Percentiles rank a stretch among this genome's conserved stretches.
Evolutionary conservation across 257 asterid species (phyloP).

Genomic region (Lavandula angustifolia): DNA sequence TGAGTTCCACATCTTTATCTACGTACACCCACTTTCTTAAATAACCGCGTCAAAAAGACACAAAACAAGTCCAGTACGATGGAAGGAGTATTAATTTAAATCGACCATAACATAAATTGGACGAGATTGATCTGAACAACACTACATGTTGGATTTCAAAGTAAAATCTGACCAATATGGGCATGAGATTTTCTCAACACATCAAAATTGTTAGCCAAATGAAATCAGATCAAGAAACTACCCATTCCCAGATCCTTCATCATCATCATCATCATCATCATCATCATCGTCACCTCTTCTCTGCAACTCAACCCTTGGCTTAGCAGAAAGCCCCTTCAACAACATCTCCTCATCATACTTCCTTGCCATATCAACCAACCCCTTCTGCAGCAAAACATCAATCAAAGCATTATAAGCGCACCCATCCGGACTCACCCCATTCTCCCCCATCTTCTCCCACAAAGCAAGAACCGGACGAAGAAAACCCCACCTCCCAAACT

Average conservation of each 20-base stretch:
- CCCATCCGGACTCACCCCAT: slow-evolving; percentile 81
- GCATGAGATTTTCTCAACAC: slow-evolving; percentile 11
- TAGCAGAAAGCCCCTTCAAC: slow-evolving; percentile 80
- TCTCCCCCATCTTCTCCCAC: slow-evolving; percentile 78
- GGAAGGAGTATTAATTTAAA: too few species aligned
- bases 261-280: too few species aligned
- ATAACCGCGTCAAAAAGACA: too few species aligned
- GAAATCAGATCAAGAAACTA: slow-evolving; percentile 27
- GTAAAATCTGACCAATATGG: too few species aligned
- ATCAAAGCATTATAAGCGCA: slow-evolving; percentile 83
- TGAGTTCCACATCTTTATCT: too few species aligned
- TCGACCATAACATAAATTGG: too few species aligned
- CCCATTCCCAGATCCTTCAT: slow-evolving; percentile 34
- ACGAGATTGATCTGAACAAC: too few species aligned
- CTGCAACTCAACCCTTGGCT: slow-evolving; percentile 66
- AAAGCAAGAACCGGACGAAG: slow-evolving; percentile 70
- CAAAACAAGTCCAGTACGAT: too few species aligned
- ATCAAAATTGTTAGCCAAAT: slow-evolving; percentile 12
- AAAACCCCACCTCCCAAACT: slow-evolving; percentile 96
- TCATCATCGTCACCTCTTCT: too few species aligned
- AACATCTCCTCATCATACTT: slow-evolving; percentile 84
- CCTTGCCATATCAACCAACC: slow-evolving; percentile 76
- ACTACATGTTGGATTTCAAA: too few species aligned
- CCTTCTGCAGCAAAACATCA: slow-evolving; percentile 83
- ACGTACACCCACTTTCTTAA: too few species aligned